Evolutionary conservation across 2,329 filamentous ascomycete species (phyloP).

Genomic region (Penicillium brevicompactum): DNA sequence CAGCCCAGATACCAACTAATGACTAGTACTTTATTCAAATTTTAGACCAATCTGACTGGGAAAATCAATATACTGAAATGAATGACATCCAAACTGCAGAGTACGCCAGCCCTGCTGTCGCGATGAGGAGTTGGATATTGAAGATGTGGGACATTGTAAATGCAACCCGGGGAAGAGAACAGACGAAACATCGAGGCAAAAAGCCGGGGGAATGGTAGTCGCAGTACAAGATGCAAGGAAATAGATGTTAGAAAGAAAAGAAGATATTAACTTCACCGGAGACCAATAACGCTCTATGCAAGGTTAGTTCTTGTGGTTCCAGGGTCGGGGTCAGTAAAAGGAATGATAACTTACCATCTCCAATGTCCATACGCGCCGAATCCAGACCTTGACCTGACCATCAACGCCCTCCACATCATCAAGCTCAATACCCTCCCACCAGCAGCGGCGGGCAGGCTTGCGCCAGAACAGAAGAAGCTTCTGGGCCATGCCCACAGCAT

Average conservation of each 20-base stretch:
- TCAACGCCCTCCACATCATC: conserved; percentile 87
- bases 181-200: conserved; percentile 18
- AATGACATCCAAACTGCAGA: conserved; percentile 13
- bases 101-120: conserved; percentile 23
- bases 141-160: conserved; percentile 5
- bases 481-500: conserved; percentile 94
- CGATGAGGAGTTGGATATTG: neutral
- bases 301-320: conserved; percentile 18
- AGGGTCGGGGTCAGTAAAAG: neutral
- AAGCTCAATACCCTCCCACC: conserved; percentile 98
- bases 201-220: conserved; percentile 24
- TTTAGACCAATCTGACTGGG: conserved; percentile 16
- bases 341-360: conserved; percentile 69
- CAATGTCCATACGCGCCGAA: conserved; percentile 94
- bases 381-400: conserved; percentile 96
- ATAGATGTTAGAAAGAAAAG: conserved; percentile 8
- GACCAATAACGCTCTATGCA: conserved; percentile 75
- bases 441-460: conserved; percentile 92
- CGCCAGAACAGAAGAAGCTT: conserved; percentile 97
- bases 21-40: neutral
- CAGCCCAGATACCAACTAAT: neutral
- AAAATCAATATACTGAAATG: conserved; percentile 8
- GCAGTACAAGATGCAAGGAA: conserved; percentile 24
- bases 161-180: conserved; percentile 11
- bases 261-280: conserved; percentile 53